Evolutionary conservation across 306 rosid species (phyloP).

Genomic region (Cercis canadensis): DNA sequence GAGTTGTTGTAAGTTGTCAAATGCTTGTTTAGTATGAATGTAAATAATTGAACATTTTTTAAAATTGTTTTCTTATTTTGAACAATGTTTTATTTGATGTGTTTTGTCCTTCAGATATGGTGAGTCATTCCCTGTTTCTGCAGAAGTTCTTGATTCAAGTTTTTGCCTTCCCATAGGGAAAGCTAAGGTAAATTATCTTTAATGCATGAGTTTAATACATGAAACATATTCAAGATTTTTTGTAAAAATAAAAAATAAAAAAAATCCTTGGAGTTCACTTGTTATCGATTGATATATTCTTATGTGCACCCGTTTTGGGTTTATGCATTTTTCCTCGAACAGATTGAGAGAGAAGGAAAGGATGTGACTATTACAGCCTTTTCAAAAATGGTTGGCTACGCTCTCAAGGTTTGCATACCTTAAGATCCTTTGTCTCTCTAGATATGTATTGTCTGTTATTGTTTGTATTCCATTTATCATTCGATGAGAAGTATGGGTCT

Average conservation of each 20-base stretch:
- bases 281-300: slow-evolving; percentile 18
- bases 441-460: slow-evolving; percentile 21
- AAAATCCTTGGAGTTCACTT: too few species aligned
- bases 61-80: slow-evolving; percentile 10
- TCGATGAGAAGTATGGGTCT: slow-evolving; percentile 6
- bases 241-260: too few species aligned
- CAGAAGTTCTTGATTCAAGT: slow-evolving; percentile 96
- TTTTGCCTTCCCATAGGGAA: slow-evolving; percentile 96
- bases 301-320: neutral
- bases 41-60: slow-evolving; percentile 21
- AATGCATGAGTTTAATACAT: neutral
- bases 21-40: slow-evolving; percentile 26
- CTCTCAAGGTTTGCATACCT: slow-evolving; percentile 78
- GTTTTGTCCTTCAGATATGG: slow-evolving; percentile 72
- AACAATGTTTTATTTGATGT: slow-evolving; percentile 38
- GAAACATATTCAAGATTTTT: neutral
- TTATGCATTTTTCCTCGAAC: slow-evolving; percentile 35
- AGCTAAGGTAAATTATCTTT: slow-evolving; percentile 77
- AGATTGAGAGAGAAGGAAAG: slow-evolving; percentile 98
- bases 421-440: slow-evolving; percentile 28
- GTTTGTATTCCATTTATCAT: slow-evolving; percentile 27
- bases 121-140: slow-evolving; percentile 95
- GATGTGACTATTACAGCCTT: slow-evolving; percentile 96
- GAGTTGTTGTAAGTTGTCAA: slow-evolving; percentile 85
- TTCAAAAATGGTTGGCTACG: slow-evolving; percentile 95